Percentiles rank a stretch among this genome's conserved stretches.
These are phyloP conservation scores for Paramecium sonneborni DNA, from an alignment of 73 alveolate genomes.

Conservation along the genomic window DNA sequence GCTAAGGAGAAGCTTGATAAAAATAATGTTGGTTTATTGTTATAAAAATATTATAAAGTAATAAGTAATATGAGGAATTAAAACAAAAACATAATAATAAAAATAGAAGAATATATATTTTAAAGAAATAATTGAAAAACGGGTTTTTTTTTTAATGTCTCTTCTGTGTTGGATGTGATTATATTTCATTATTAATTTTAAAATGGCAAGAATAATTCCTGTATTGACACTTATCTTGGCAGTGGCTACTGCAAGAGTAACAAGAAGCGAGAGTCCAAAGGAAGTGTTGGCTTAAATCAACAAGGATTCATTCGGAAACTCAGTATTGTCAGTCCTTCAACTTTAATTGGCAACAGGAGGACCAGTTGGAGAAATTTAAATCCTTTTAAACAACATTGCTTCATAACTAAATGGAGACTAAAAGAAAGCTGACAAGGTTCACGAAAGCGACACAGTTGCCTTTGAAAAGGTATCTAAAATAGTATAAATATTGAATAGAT, in stretches of 20 bases:
- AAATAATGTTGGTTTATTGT: neutral
- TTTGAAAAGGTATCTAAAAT: constrained; percentile 7
- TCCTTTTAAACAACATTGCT: constrained; percentile 46
- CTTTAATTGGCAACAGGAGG: constrained; percentile 43
- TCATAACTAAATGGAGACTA: constrained; percentile 34
- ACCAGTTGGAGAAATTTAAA: constrained; percentile 53
- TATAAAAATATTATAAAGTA: neutral
- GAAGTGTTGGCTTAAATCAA: constrained; percentile 35
- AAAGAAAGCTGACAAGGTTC: constrained; percentile 55
- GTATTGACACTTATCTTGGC: constrained; percentile 25
- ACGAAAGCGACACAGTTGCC: constrained; percentile 51
- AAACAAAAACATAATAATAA: neutral
- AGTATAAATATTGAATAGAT: neutral
- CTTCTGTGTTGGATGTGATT: neutral
- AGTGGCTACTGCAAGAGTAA: constrained; percentile 10
- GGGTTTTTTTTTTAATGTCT: constrained; percentile 27
- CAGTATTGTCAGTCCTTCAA: constrained; percentile 36
- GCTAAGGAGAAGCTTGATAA: neutral
- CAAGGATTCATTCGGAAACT: constrained; percentile 43
- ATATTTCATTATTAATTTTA: neutral
- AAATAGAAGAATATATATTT: neutral
- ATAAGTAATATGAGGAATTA: neutral
- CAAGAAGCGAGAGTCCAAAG: constrained; percentile 34
- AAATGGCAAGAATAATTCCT: constrained; percentile 24
- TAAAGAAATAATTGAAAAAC: neutral